phyloP scores from a whole-genome alignment of 2,329 filamentous ascomycete genomes.

The Leptographium lundbergii region DNA sequence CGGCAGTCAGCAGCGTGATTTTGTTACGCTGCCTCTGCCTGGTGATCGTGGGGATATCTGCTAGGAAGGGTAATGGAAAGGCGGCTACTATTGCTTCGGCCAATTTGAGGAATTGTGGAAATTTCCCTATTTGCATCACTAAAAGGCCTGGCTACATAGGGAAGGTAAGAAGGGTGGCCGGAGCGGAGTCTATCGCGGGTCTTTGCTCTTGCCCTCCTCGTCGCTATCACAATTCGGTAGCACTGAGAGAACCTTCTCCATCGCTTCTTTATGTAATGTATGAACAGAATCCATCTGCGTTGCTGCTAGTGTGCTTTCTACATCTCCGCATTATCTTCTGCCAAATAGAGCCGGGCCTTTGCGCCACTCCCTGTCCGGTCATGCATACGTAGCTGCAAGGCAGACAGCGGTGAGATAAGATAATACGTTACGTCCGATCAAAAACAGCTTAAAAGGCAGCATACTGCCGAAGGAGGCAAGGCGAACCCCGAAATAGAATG shows the following conservation, averaged over 20 bases:
- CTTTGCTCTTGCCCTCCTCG: background rate
- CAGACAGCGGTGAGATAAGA: no score
- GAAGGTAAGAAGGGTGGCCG: background rate
- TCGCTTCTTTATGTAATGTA: background rate
- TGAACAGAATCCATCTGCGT: background rate
- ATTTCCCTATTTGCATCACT: no score
- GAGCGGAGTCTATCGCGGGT: background rate
- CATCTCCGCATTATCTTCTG: background rate
- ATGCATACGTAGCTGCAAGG: background rate
- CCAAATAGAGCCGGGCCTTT: background rate
- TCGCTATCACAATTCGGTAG: background rate
- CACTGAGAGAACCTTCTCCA: background rate
- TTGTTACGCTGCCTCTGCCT: background rate
- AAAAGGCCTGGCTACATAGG: background rate
- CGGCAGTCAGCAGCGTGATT: background rate
- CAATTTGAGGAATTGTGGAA: background rate
- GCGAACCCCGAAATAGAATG: no score
- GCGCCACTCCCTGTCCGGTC: background rate
- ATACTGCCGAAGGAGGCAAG: no score
- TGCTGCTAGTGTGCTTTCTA: background rate
- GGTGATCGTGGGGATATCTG: background rate
- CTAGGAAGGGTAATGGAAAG: background rate
- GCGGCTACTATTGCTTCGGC: background rate
- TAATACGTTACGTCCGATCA: no score
- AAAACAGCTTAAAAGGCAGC: no score